Percentiles rank a stretch among this genome's conserved stretches.
Conservation (phyloP, 192 early-diverging fungal species). For the Backusella circina region DNA sequence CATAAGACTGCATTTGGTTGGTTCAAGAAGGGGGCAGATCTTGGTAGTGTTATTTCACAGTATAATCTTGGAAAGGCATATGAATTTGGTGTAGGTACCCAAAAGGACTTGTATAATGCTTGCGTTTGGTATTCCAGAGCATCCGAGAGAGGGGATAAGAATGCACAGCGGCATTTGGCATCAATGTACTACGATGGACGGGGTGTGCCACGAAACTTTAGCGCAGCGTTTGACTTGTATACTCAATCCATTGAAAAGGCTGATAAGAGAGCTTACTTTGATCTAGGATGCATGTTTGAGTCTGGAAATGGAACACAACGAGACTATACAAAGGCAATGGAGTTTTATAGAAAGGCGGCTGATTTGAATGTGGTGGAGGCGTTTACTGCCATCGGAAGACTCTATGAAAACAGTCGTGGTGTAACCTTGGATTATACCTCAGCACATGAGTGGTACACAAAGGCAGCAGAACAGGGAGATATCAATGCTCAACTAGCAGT, state of each 20-base stretch:
- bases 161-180: not conserved
- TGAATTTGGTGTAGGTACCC: not conserved
- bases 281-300: not conserved
- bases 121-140: not conserved
- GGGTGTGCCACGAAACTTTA: not conserved
- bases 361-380: not conserved
- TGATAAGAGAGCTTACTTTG: not conserved
- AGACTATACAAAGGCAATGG: not conserved
- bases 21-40: not conserved
- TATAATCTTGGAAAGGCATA: not conserved
- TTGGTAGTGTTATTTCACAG: not conserved
- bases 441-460: not conserved
- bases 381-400: not conserved
- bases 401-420: not conserved
- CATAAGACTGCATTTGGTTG: not conserved
- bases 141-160: not conserved
- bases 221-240: not conserved
- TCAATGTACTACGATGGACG: not conserved
- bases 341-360: not conserved
- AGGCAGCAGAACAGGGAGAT: not conserved
- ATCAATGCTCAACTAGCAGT: not conserved
- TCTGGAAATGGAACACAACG: not conserved
- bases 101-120: not conserved
- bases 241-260: not conserved
- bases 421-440: not conserved